Conservation (phyloP, 2,329 filamentous ascomycete species). For the Aspergillus aculeatinus region DNA sequence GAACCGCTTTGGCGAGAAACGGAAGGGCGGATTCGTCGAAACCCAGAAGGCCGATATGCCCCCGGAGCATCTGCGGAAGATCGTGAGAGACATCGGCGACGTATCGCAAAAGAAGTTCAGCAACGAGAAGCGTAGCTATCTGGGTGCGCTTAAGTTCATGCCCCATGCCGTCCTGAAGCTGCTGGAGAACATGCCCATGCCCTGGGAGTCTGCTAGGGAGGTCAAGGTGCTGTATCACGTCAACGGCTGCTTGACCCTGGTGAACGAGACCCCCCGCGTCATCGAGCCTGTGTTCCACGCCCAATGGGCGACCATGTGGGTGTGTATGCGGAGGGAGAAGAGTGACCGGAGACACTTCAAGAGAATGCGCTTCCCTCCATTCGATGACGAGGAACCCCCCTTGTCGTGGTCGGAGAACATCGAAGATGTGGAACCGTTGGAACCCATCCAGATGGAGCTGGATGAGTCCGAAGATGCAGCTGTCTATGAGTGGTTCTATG, state of each 20-base stretch:
- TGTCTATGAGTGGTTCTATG: constrained; percentile 96
- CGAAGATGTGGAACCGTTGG: constrained; percentile 93
- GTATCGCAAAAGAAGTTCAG: constrained; percentile 99
- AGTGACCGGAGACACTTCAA: constrained; percentile 95
- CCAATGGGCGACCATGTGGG: constrained; percentile 99
- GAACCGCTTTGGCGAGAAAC: constrained; percentile 93
- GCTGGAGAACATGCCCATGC: constrained; percentile 99
- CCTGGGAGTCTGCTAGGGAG: constrained; percentile 93
- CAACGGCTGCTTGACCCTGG: constrained; percentile 92
- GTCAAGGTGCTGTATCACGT: constrained; percentile 98
- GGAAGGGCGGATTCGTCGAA: constrained; percentile 93
- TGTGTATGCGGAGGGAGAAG: constrained; percentile 96
- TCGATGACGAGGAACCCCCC: constrained; percentile 97
- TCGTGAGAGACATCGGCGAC: constrained; percentile 97
- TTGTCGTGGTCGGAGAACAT: constrained; percentile 98
- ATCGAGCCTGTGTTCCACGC: constrained; percentile 98
- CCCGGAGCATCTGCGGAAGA: constrained; percentile 95
- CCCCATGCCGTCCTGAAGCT: constrained; percentile 96
- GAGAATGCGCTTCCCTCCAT: constrained; percentile 97
- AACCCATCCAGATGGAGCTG: constrained; percentile 98
- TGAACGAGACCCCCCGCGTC: constrained; percentile 94
- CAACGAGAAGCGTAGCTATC: constrained; percentile 95
- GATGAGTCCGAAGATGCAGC: constrained; percentile 90
- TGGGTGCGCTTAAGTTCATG: constrained; percentile 98
- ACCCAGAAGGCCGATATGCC: constrained; percentile 99